Conservation (phyloP, 768 basidiomycete species). For the Serendipita sp. region DNA sequence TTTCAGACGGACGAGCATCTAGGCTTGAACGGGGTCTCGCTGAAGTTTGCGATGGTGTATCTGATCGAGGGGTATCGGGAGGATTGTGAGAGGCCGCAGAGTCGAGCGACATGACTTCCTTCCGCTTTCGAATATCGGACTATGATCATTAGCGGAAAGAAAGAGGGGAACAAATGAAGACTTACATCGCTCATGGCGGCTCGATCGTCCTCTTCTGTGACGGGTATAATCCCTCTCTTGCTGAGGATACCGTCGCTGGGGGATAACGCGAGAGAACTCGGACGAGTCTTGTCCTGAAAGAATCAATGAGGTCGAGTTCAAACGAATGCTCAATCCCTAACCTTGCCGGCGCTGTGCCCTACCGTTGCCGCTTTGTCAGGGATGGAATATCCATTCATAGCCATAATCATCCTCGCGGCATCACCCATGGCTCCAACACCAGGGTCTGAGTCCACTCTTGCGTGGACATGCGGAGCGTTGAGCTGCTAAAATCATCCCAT, state of each 20-base stretch:
- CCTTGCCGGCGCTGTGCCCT: not conserved
- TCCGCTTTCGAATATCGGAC: not conserved
- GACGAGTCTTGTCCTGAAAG: not conserved
- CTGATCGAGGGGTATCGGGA: not conserved
- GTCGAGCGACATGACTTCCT: not conserved
- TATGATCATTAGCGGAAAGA: not conserved
- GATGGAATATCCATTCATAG: not conserved
- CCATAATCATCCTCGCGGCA: not conserved
- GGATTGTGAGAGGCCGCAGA: not conserved
- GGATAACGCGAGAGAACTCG: conserved; percentile 28
- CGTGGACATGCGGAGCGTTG: not conserved
- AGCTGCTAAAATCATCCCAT: not conserved
- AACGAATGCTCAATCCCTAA: not conserved
- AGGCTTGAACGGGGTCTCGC: not conserved
- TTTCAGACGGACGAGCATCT: conserved; percentile 25
- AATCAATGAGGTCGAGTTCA: not conserved
- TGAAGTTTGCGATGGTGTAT: not conserved
- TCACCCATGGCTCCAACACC: not conserved
- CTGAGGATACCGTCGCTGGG: conserved; percentile 47
- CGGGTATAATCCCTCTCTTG: conserved; percentile 23
- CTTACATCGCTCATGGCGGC: conserved; percentile 53
- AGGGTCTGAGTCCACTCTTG: conserved; percentile 1
- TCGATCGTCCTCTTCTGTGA: conserved; percentile 35
- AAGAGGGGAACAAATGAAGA: conserved; percentile 7
- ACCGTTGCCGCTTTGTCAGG: conserved; percentile 1